Evolutionary conservation across 1,284 basidiomycete species (phyloP), one percentile per base, ranked within the genome.

Genomic region (Moniliella sp.): DNA sequence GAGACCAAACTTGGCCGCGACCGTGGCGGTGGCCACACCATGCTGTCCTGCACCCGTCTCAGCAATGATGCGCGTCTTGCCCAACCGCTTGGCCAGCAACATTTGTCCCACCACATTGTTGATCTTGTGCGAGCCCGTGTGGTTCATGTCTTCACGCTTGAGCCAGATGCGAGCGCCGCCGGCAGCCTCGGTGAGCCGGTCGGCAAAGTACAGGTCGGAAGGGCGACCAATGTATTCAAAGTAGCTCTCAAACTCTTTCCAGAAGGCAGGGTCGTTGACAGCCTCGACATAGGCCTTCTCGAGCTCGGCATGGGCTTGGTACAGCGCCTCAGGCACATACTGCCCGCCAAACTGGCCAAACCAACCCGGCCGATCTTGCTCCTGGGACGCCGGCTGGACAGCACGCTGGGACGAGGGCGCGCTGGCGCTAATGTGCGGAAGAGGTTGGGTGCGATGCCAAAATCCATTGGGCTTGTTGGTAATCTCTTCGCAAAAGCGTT

Each of bases 21-120:
- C 91, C 2, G 88, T 97, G 0, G 91, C 91, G 25, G 88, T 94
- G 5, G 91, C 91, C 13, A 97, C 86, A 62, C 91, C 91, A 62
- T 99, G 91, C 62, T 97, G 91, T 16, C 91, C 91, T 0, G 91
- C 88, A n/a, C n/a, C 88, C 1, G 91, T 97, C 67, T 99, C 91
- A 30, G 88, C 86, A 45, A 97, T 94, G 58, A 99, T 94, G 32
- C 86, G 73, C 30, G 70, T 91, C 67, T 99, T 99, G 17, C 91
- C 88, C 43, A 97, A 66, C 28, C 88, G 71, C 37, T 73, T 72
- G 3, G 91, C 91, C 18, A 99, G 73, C 11, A 99, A 69, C 43
- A 94, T 83, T 37, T 59, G 56, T 5, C 53, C 56, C 27, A 57
- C 41, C n/a, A 54, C 56, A 36, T 59, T 59, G 45, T 59, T 59